These are phyloP conservation scores for Apiospora rasikravindrae DNA, from an alignment of 2,329 filamentous ascomycete genomes.

Conservation along the genomic window DNA sequence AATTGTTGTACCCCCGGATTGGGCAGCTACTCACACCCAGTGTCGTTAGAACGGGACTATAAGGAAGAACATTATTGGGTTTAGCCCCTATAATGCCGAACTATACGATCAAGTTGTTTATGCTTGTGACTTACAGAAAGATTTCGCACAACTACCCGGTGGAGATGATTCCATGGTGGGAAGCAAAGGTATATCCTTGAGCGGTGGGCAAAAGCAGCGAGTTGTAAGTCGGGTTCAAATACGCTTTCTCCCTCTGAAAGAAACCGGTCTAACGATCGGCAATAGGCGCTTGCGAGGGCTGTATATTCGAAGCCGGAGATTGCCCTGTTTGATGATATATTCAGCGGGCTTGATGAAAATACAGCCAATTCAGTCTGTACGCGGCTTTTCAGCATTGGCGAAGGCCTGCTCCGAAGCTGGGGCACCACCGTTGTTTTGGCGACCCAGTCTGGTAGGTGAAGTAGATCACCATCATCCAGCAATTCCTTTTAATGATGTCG, in stretches of 20 bases:
- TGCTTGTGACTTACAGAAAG: conserved; percentile 41
- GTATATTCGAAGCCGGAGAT: conserved; percentile 7
- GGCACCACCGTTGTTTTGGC: conserved; percentile 10
- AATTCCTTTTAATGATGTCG: neutral
- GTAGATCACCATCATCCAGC: neutral
- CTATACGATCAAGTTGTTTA: conserved; percentile 41
- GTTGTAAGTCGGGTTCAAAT: conserved; percentile 25
- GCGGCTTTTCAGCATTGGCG: neutral
- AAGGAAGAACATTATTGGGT: conserved; percentile 40
- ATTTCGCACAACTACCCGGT: conserved; percentile 36
- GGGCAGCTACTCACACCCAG: neutral
- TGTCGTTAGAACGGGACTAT: conserved; percentile 37
- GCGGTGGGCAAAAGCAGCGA: conserved; percentile 44
- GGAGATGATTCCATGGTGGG: conserved; percentile 43
- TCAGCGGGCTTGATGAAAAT: conserved; percentile 9
- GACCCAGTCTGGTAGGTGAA: neutral
- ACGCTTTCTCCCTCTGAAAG: neutral
- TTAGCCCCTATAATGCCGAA: conserved; percentile 31
- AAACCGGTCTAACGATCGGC: neutral
- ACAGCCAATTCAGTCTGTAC: neutral
- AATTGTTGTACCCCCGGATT: neutral
- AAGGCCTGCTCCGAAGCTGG: conserved; percentile 10
- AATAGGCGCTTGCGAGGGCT: conserved; percentile 22
- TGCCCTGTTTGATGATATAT: conserved; percentile 12
- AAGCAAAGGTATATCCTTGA: conserved; percentile 43